phyloP scores from a whole-genome alignment of 1,284 basidiomycete species.

The Heliocybe sulcata region DNA sequence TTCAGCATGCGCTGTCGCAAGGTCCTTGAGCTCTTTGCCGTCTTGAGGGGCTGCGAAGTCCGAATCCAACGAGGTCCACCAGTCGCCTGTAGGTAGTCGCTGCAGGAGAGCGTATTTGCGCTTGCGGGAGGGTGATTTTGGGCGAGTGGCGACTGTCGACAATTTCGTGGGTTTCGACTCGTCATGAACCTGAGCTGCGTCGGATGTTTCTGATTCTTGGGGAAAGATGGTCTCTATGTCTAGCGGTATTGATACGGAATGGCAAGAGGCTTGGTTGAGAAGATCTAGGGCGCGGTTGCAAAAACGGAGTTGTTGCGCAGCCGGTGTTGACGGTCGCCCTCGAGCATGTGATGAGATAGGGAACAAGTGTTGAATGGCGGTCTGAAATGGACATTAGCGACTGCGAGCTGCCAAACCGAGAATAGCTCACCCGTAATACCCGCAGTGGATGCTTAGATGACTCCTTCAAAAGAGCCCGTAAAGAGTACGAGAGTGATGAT shows the following conservation, averaged over 20 bases:
- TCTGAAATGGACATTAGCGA: conserved; percentile 23
- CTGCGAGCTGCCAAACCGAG: conserved; percentile 7
- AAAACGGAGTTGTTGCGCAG: conserved; percentile 63
- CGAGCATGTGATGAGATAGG: conserved; percentile 63
- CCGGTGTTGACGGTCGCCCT: conserved; percentile 49
- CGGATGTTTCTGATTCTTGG: conserved; percentile 17
- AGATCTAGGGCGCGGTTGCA: conserved; percentile 66
- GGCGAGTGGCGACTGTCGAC: conserved; percentile 16
- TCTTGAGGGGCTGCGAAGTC: conserved; percentile 25
- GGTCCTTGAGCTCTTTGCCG: conserved; percentile 35
- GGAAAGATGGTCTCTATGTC: conserved; percentile 37
- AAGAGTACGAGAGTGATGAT: conserved; percentile 37
- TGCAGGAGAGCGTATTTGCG: conserved; percentile 71
- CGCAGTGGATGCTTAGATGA: conserved; percentile 44
- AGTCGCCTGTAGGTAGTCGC: conserved; percentile 64
- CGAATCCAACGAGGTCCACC: conserved; percentile 71
- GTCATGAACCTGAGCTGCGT: conserved; percentile 17
- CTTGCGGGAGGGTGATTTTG: conserved; percentile 14
- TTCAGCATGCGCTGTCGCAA: conserved; percentile 62
- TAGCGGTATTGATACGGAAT: conserved; percentile 36
- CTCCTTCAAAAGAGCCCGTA: conserved; percentile 55
- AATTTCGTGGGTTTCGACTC: conserved; percentile 14
- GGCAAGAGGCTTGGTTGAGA: conserved; percentile 57
- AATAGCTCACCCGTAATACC: conserved; percentile 39
- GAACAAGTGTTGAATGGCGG: conserved; percentile 57